Evolutionary conservation across 148 eudicot genomes (phyloP), one percentile per base, ranked within the genome.

Genomic region (Rhododendron ferrugineum): DNA sequence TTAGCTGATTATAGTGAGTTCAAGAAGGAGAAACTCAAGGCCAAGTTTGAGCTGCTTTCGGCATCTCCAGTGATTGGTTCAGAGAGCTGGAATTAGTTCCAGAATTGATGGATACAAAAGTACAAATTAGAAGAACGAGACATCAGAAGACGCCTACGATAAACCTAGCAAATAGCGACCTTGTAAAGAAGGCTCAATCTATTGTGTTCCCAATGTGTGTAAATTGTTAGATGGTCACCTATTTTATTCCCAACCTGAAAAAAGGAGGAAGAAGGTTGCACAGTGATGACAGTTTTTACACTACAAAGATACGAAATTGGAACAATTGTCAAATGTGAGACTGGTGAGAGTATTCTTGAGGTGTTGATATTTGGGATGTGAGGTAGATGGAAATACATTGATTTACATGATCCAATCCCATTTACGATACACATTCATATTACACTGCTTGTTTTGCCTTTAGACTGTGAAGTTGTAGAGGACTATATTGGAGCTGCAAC

Each of bases 1-100:
- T 88, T 93, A 73, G 92, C 93, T 1, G 98, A 96, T 80, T 96
- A 94, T 79, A 88, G 92, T 40, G 50, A 83, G 80, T 96, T 93
- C 87, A 89, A 94, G 79, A 88, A 86, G 88, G 97, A 96, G 86
- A 90, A 84, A 86, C 91, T 83, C 30, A 83, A 86, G 84, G 88
- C 82, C 3, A 80, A 89, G 92, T 91, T 60, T 89, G 85, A 77
- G 28, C 28, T 28, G 64, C 54, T 64, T 58, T 80, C 52, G 20
- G 26, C 52, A 44, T 23, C 5, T 14, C 16, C 10, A 3, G 49
- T 46, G 49, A 46, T 46, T 46, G 49, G 2, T 46, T 46, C 49
- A 46, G 49, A 46, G 49, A 46, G 49, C 16, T 50, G 16, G 16
- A 6, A 13, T 15, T 13, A 70, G 75, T 32, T 66, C 36, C 4